Evolutionary conservation across 495 filamentous ascomycete genomes (phyloP), one percentile per base, ranked within the genome.

Genomic region (Apiosordaria backusii): DNA sequence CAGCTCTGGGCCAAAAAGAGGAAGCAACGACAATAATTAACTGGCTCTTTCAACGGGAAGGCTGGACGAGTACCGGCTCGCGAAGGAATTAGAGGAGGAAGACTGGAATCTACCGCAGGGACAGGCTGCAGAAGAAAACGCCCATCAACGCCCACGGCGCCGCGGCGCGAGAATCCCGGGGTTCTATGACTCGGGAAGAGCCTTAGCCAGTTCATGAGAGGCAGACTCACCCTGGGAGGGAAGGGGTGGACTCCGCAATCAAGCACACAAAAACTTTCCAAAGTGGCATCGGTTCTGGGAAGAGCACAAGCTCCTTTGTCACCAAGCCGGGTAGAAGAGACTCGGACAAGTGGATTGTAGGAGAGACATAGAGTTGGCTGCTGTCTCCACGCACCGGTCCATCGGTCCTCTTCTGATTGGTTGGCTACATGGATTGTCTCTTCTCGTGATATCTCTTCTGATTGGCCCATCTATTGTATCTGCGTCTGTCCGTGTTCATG

Each of bases 61-160:
- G 19, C 50, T 53, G 50, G 19, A 53, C 4, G 50, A 53, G 2
- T 53, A 53, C 50, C 1, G 50, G 50, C 50, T 53, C 19, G 50
- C 50, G 50, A 53, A 53, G 50, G 50, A 53, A 53, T 53, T 53
- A 53, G 50, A 53, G 19, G 50, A 53, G 50, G 1, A 53, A 53
- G 16, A 53, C 50, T 53, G 50, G 50, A 53, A 53, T 53, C 50
- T 53, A 53, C 50, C 50, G 4, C 50, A n/a, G 50, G 50, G 50
- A 53, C 50, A 53, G 50, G 50, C 50, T 21, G 50, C 50, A 53
- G 50, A 53, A 53, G 50, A 53, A 53, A 53, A 53, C 50, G 50
- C 19, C 19, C 50, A 53, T 53, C 50, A 53, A 53, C 50, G 50
- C 50, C 50, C 50, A 53, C 50, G 19, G 19, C 50, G 50, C 50